phyloP scores from a whole-genome alignment of 2,329 filamentous ascomycete genomes.

The Trichoderma sp. region DNA sequence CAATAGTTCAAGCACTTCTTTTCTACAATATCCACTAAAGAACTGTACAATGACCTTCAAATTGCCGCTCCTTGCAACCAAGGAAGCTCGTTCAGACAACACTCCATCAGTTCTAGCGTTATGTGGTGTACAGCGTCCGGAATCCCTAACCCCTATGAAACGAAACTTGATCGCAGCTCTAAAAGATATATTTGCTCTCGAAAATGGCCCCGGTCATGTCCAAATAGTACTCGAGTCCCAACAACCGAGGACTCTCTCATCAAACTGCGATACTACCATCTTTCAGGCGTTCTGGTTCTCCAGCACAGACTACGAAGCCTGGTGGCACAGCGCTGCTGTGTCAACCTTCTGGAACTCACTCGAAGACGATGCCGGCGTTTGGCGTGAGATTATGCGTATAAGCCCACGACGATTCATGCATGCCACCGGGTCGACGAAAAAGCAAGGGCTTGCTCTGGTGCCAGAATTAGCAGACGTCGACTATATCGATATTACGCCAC shows the following conservation, averaged over 20 bases:
- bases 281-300: background rate
- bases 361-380: background rate
- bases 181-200: background rate
- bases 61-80: background rate
- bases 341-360: background rate
- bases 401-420: background rate
- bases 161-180: background rate
- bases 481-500: background rate
- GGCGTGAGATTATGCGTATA: background rate
- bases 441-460: background rate
- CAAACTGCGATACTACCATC: background rate
- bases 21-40: too few relatives aligned
- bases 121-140: background rate
- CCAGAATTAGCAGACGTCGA: background rate
- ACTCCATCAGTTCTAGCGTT: background rate
- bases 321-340: background rate
- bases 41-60: background rate
- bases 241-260: background rate
- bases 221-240: background rate
- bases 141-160: background rate
- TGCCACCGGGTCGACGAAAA: background rate
- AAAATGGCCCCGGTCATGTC: background rate
- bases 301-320: background rate
- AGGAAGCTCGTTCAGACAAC: background rate
- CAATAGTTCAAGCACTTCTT: too few relatives aligned